These are phyloP conservation scores for Zygosaccharomyces sapae DNA, from an alignment of 1,139 yeast species.

Conservation along the genomic window DNA sequence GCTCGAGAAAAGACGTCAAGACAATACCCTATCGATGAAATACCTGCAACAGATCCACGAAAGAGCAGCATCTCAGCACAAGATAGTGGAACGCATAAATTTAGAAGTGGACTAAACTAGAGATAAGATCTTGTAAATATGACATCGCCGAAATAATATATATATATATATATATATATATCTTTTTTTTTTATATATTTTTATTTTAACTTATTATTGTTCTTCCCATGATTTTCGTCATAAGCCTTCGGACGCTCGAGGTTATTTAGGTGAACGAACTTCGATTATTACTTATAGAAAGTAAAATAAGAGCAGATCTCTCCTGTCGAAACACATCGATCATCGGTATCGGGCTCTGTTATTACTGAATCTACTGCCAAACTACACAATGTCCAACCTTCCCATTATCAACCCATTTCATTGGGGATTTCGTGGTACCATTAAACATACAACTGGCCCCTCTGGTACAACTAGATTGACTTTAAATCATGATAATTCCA, in stretches of 20 bases:
- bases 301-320: no score
- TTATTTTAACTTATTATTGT: no score
- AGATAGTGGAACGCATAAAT: conserved; percentile 47
- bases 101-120: conserved; percentile 43
- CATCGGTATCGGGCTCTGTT: no score
- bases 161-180: no score
- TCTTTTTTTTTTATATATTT: no score
- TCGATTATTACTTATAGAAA: no score
- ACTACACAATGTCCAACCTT: conserved; percentile 3
- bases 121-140: neutral
- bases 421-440: conserved; percentile 44
- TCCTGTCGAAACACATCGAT: no score
- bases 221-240: no score
- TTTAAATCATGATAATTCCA: conserved; percentile 33
- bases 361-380: no score
- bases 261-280: no score
- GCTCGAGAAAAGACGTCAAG: conserved; percentile 44
- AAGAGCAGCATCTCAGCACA: conserved; percentile 47
- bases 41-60: conserved; percentile 57
- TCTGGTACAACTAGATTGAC: conserved; percentile 42
- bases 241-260: no score
- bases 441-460: conserved; percentile 35
- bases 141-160: no score
- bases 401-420: conserved; percentile 35
- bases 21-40: conserved; percentile 53